Evolutionary conservation across 352 stramenopile species (phyloP).

Genomic region (Phytophthora podocarpi): DNA sequence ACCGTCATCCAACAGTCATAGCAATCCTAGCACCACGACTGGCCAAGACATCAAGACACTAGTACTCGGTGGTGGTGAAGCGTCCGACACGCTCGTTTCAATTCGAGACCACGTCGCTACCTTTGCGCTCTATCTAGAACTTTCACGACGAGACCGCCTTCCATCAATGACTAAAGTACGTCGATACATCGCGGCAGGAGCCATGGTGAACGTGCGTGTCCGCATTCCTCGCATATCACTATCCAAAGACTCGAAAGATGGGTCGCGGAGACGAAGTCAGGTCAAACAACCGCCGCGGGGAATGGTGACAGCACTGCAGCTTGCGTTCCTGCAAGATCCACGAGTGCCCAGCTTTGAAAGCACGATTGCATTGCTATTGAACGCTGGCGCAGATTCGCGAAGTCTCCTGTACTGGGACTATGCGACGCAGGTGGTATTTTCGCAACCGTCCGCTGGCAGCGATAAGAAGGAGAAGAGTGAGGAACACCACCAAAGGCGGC

Average conservation of each 20-base stretch:
- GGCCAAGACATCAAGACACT: conserved; percentile 58
- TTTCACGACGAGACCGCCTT: conserved; percentile 47
- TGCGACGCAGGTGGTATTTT: conserved; percentile 54
- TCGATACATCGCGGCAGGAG: conserved; percentile 55
- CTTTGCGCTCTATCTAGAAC: conserved; percentile 48
- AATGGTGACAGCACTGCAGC: conserved; percentile 52
- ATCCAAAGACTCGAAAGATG: conserved; percentile 23
- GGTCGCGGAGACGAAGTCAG: conserved; percentile 14
- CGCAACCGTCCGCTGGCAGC: not conserved
- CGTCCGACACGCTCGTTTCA: conserved; percentile 29
- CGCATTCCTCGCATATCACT: conserved; percentile 29
- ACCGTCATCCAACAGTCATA: conserved; percentile 23
- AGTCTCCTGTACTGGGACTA: conserved; percentile 66
- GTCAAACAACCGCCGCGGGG: conserved; percentile 20
- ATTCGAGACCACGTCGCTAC: conserved; percentile 62
- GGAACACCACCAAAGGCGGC: conserved; percentile 25
- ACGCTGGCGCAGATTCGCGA: conserved; percentile 44
- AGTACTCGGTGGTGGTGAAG: conserved; percentile 51
- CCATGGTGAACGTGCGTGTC: conserved; percentile 56
- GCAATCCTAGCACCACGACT: conserved; percentile 16
- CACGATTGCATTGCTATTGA: conserved; percentile 48
- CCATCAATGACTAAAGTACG: conserved; percentile 42
- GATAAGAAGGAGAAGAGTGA: conserved; percentile 29
- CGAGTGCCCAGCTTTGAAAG: conserved; percentile 38
- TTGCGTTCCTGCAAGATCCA: conserved; percentile 49